phyloP scores from a whole-genome alignment of 768 basidiomycete species.

The Termitomyces sp. region DNA sequence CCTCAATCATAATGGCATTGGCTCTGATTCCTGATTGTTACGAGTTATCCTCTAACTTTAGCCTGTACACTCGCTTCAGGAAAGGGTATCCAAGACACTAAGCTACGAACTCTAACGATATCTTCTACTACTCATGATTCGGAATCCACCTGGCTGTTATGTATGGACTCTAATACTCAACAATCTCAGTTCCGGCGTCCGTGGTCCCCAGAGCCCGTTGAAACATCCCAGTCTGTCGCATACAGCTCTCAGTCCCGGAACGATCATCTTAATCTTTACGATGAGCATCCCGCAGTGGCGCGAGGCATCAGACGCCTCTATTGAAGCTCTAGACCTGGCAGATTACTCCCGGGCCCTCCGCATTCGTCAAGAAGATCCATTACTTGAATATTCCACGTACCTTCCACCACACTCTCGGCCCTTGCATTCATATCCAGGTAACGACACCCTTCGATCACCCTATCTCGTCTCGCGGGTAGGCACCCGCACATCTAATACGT shows the following conservation, averaged over 20 bases:
- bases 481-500: constrained; percentile 37
- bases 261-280: constrained; percentile 14
- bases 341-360: constrained; percentile 59
- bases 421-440: constrained; percentile 20
- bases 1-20: no score
- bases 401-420: constrained; percentile 13
- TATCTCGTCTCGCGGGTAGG: constrained; percentile 41
- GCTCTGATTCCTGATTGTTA: no score
- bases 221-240: constrained; percentile 33
- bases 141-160: no score
- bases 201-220: constrained; percentile 61
- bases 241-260: constrained; percentile 13
- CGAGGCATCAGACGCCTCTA: constrained; percentile 60
- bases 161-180: constrained; percentile 41
- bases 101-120: no score
- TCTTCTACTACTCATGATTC: no score
- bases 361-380: constrained; percentile 28
- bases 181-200: constrained; percentile 56
- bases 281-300: constrained; percentile 27
- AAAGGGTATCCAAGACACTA: no score
- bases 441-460: constrained; percentile 28
- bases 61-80: no score
- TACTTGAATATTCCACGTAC: constrained; percentile 22
- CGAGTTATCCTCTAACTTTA: no score
- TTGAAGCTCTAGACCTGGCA: constrained; percentile 70